A percentile compares a stretch with the other conserved stretches of the same genome.
Conservation (phyloP, 768 basidiomycete genomes). For the Tulasnella sp. region DNA sequence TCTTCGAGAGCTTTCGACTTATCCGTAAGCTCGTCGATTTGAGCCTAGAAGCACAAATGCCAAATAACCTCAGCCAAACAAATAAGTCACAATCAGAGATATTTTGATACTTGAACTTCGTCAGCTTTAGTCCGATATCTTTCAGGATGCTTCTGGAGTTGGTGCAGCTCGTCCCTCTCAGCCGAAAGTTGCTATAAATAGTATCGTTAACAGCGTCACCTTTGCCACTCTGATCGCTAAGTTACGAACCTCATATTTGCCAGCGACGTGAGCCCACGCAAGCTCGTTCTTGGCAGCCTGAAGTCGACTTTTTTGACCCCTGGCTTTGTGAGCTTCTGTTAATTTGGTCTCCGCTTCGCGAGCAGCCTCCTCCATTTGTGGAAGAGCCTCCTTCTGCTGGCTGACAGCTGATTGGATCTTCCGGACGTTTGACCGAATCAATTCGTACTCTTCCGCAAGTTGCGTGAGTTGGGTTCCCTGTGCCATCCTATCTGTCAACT, state of each 20-base stretch:
- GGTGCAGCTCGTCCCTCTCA: conserved; percentile 51
- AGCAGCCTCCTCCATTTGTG: conserved; percentile 67
- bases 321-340: conserved; percentile 73
- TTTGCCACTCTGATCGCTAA: conserved; percentile 40
- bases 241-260: conserved; percentile 63
- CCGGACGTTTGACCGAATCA: conserved; percentile 71
- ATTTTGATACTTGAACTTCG: conserved; percentile 47
- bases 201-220: conserved; percentile 40
- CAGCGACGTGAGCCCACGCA: conserved; percentile 83
- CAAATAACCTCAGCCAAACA: neutral
- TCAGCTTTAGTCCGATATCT: conserved; percentile 47
- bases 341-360: conserved; percentile 62
- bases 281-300: conserved; percentile 77
- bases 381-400: conserved; percentile 75
- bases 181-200: conserved; percentile 44
- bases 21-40: conserved; percentile 5
- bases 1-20: neutral
- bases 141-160: conserved; percentile 49
- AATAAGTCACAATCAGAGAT: too few species aligned
- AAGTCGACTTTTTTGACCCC: conserved; percentile 67
- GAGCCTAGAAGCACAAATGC: neutral
- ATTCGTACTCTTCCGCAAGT: conserved; percentile 83
- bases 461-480: conserved; percentile 89
- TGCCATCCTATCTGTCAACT: neutral
- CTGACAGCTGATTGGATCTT: conserved; percentile 66